Percentiles rank a stretch among this genome's conserved stretches.
These are phyloP conservation scores for Boletus semigastroideus DNA, from an alignment of 1,284 basidiomycete species.

Conservation along the genomic window DNA sequence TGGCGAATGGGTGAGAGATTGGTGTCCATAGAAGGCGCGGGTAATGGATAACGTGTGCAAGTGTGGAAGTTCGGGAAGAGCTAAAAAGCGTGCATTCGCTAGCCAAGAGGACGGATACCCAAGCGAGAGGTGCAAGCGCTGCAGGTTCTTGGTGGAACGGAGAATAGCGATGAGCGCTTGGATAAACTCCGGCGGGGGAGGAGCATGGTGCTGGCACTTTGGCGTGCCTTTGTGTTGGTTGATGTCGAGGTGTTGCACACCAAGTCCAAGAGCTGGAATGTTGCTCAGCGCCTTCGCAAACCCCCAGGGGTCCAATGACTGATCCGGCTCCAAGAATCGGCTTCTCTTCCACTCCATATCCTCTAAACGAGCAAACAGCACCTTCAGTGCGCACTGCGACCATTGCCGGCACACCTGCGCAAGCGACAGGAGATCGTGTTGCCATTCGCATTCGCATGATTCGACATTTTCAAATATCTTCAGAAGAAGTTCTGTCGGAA, in stretches of 20 bases:
- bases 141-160: not conserved
- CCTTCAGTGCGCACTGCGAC: not conserved
- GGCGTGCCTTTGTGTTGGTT: not conserved
- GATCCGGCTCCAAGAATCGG: not conserved
- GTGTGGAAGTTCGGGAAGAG: not conserved
- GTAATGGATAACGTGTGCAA: constrained; percentile 5
- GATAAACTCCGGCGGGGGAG: not conserved
- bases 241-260: not conserved
- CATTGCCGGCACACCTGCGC: constrained; percentile 11
- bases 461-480: not conserved
- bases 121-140: not conserved
- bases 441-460: not conserved
- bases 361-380: constrained; percentile 1
- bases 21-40: not conserved
- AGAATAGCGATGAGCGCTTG: not conserved
- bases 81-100: not conserved
- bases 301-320: constrained; percentile 23
- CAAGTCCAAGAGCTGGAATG: constrained; percentile 3
- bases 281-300: not conserved
- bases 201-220: not conserved
- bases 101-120: not conserved
- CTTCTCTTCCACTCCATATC: not conserved
- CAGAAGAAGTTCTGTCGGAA: constrained; percentile 4
- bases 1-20: not conserved
- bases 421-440: not conserved